Evolutionary conservation across 2,329 filamentous ascomycete species (phyloP).

Genomic region (Cytospora chrysosperma): DNA sequence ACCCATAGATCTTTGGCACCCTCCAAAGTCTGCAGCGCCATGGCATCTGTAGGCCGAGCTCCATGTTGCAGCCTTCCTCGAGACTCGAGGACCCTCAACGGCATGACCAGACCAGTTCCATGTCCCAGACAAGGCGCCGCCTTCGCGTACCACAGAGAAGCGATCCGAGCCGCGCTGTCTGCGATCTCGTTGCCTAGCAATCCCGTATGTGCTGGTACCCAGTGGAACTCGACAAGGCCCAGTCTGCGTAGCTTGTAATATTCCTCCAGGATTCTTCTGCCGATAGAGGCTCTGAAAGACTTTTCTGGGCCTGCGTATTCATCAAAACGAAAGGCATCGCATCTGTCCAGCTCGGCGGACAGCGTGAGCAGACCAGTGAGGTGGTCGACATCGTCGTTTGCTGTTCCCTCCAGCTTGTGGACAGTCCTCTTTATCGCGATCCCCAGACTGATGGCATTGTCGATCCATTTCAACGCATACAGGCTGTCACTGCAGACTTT

Average conservation of each 20-base stretch:
- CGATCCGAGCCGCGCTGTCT: background rate
- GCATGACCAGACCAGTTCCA: background rate
- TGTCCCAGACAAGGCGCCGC: background rate
- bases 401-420: too few relatives aligned
- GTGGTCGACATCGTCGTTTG: background rate
- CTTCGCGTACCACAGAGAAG: background rate
- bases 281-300: background rate
- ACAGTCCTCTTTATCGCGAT: background rate
- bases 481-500: background rate
- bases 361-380: background rate
- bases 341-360: background rate
- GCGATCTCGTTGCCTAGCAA: constrained; percentile 4
- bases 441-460: background rate
- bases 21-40: background rate
- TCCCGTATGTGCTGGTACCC: background rate
- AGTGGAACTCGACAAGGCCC: constrained; percentile 5
- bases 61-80: background rate
- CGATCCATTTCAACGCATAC: background rate
- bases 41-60: background rate
- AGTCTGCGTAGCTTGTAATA: constrained; percentile 1
- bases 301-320: background rate
- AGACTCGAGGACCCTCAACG: background rate
- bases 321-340: background rate
- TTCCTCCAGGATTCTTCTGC: background rate
- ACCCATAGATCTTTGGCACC: background rate